Conservation (phyloP, 176 grass and related monocot genomes). For the Oropetium thomaeum region DNA sequence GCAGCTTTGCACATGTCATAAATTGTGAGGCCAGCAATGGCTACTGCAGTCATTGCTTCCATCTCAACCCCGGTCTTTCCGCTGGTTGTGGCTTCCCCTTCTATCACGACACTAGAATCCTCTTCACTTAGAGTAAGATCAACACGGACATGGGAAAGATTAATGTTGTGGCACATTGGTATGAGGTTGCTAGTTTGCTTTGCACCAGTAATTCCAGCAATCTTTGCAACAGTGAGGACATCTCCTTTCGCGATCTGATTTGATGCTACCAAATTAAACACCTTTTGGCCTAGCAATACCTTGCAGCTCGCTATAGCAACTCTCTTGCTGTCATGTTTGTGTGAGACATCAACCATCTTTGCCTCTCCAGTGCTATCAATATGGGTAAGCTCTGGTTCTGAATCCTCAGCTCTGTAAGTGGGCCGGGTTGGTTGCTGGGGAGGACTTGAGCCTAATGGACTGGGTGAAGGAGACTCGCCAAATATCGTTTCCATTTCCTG, state of each 20-base stretch:
- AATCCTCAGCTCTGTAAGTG: slow-evolving; percentile 13
- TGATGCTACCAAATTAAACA: slow-evolving; percentile 80
- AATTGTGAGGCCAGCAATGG: slow-evolving; percentile 78
- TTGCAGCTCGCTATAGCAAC: slow-evolving; percentile 71
- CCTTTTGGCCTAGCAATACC: slow-evolving; percentile 70
- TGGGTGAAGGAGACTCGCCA: slow-evolving; percentile 61
- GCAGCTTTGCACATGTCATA: slow-evolving; percentile 98
- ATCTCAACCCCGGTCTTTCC: slow-evolving; percentile 90
- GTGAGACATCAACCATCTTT: slow-evolving; percentile 87
- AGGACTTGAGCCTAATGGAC: slow-evolving; percentile 62
- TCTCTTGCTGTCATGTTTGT: slow-evolving; percentile 72
- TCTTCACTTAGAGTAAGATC: slow-evolving; percentile 83
- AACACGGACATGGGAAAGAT: slow-evolving; percentile 74
- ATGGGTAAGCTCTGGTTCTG: slow-evolving; percentile 52
- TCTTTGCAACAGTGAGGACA: slow-evolving; percentile 90
- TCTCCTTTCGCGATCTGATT: slow-evolving; percentile 95
- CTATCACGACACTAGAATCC: slow-evolving; percentile 77
- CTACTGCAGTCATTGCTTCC: slow-evolving; percentile 89
- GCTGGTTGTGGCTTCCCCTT: slow-evolving; percentile 64
- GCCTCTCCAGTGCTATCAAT: slow-evolving; percentile 66
- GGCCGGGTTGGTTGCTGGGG: slow-evolving; percentile 10
- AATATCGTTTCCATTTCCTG: slow-evolving; percentile 95
- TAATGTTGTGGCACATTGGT: slow-evolving; percentile 85
- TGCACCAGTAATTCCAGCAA: slow-evolving; percentile 92
- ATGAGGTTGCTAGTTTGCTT: slow-evolving; percentile 87